Percentiles rank a stretch among this genome's conserved stretches.
These are phyloP conservation scores for Alnus rubra DNA, from an alignment of 306 rosid genomes.

Conservation along the genomic window DNA sequence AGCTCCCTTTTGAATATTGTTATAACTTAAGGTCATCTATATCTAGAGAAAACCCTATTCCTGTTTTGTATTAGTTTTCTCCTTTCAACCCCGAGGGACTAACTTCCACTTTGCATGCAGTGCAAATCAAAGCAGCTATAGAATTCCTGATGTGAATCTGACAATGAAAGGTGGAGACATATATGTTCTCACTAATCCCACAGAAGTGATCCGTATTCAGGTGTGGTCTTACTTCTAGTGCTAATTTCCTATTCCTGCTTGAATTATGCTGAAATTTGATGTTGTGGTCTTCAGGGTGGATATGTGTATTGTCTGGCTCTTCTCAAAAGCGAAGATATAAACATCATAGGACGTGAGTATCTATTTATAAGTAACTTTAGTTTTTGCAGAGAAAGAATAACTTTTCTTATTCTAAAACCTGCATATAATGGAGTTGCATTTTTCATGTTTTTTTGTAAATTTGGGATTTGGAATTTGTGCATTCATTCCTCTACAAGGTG, in stretches of 20 bases:
- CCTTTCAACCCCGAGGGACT: constrained; percentile 20
- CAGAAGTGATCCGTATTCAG: neutral
- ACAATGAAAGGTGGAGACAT: constrained; percentile 77
- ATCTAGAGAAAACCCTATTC: constrained; percentile 1
- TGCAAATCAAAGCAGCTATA: constrained; percentile 25
- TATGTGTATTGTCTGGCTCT: constrained; percentile 50
- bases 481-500: neutral
- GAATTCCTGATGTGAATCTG: constrained; percentile 48
- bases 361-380: constrained; percentile 9
- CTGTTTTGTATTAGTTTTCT: constrained; percentile 1
- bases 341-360: constrained; percentile 91
- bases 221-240: constrained; percentile 31
- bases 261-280: constrained; percentile 17
- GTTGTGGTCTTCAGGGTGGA: constrained; percentile 46
- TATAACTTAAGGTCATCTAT: constrained; percentile 56
- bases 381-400: neutral
- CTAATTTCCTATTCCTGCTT: constrained; percentile 11
- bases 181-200: constrained; percentile 41
- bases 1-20: constrained; percentile 77
- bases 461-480: neutral
- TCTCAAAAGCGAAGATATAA: constrained; percentile 53
- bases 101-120: constrained; percentile 47
- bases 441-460: neutral
- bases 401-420: neutral
- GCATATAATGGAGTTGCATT: too few relatives aligned